Conservation (phyloP, 768 basidiomycete species). For the Kwoniella botswanensis region DNA sequence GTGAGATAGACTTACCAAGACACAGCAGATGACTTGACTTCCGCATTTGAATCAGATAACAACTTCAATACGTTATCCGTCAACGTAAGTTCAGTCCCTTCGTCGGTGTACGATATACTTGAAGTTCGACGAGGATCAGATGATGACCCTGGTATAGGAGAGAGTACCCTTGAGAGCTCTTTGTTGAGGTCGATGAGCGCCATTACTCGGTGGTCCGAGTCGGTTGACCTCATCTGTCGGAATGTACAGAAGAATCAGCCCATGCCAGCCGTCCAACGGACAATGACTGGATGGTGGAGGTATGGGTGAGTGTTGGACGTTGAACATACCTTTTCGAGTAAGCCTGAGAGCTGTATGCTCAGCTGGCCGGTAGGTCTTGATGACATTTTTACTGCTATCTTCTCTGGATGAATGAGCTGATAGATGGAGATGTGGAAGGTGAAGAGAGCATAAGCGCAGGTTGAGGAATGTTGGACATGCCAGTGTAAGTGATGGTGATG, state of each 20-base stretch:
- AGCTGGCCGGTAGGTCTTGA: slow-evolving; percentile 3
- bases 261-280: background rate
- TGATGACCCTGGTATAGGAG: slow-evolving; percentile 27
- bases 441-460: slow-evolving; percentile 62
- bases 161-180: slow-evolving; percentile 79
- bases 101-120: slow-evolving; percentile 69
- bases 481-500: background rate
- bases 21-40: slow-evolving; percentile 97
- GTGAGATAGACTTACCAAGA: slow-evolving; percentile 70
- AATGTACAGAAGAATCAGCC: slow-evolving; percentile 10
- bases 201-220: slow-evolving; percentile 72
- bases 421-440: slow-evolving; percentile 60
- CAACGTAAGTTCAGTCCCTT: slow-evolving; percentile 80
- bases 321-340: slow-evolving; percentile 43
- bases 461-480: too few species aligned
- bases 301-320: background rate
- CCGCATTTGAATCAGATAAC: slow-evolving; percentile 92
- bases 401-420: slow-evolving; percentile 4
- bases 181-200: slow-evolving; percentile 91
- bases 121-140: slow-evolving; percentile 15
- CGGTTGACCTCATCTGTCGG: slow-evolving; percentile 47
- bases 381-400: background rate
- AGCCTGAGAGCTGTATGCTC: slow-evolving; percentile 25
- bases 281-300: slow-evolving; percentile 1
- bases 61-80: slow-evolving; percentile 81